Conservation (phyloP, 2,329 filamentous ascomycete genomes). For the Lithohypha guttulata region DNA sequence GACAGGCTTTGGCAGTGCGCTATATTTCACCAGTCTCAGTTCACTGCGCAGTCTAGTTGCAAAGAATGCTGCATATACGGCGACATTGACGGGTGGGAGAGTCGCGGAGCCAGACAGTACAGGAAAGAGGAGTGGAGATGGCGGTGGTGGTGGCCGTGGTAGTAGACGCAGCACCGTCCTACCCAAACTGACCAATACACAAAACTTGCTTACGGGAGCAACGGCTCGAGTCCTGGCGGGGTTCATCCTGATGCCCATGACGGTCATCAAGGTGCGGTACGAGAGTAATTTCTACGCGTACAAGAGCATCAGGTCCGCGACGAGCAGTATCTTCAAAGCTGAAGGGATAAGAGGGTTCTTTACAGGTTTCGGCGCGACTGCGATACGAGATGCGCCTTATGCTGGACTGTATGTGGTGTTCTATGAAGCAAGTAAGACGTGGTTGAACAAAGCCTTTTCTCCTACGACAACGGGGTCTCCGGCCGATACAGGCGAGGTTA, state of each 20-base stretch:
- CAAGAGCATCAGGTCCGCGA: slow-evolving; percentile 61
- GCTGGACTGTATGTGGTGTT: slow-evolving; percentile 89
- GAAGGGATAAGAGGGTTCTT: slow-evolving; percentile 82
- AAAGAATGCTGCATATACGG: slow-evolving; percentile 32
- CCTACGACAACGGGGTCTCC: background rate
- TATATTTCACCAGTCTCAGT: slow-evolving; percentile 89
- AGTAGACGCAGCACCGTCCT: slow-evolving; percentile 47
- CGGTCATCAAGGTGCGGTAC: slow-evolving; percentile 91
- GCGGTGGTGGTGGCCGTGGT: background rate
- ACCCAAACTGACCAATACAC: slow-evolving; percentile 70
- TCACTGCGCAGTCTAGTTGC: slow-evolving; percentile 56
- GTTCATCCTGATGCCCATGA: slow-evolving; percentile 88
- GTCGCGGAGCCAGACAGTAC: background rate
- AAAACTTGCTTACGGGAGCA: slow-evolving; percentile 77
- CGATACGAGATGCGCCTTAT: slow-evolving; percentile 89
- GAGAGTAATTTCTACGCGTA: slow-evolving; percentile 83
- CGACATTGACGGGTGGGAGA: slow-evolving; percentile 20
- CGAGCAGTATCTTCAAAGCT: slow-evolving; percentile 58
- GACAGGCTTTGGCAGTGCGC: slow-evolving; percentile 81
- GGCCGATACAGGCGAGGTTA: background rate
- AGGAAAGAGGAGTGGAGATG: background rate
- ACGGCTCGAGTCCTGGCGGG: slow-evolving; percentile 75
- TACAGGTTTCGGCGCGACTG: slow-evolving; percentile 84
- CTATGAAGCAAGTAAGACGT: slow-evolving; percentile 73
- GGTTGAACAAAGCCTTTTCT: slow-evolving; percentile 35